Conservation (phyloP, 2,329 filamentous ascomycete genomes). For the Ambrosiella cleistominuta region DNA sequence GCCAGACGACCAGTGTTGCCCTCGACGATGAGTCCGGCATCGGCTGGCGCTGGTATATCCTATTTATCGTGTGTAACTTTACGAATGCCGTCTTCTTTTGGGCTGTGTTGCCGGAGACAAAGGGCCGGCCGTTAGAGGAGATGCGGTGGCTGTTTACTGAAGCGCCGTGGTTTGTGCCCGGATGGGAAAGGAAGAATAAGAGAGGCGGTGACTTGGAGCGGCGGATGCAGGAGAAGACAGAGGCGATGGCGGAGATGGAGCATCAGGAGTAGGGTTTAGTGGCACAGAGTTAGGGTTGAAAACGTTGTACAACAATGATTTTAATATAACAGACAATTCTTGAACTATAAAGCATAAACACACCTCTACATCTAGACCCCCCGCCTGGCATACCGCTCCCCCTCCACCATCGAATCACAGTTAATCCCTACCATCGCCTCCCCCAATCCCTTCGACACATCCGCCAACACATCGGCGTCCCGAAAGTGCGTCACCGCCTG, state of each 20-base stretch:
- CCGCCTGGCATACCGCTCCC: constrained; percentile 66
- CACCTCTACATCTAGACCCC: constrained; percentile 47
- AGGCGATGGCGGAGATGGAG: not conserved
- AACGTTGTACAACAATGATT: not conserved
- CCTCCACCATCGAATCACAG: constrained; percentile 56
- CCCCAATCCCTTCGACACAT: constrained; percentile 76
- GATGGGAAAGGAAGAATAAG: constrained; percentile 29
- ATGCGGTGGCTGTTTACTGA: constrained; percentile 51
- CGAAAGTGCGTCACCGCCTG: constrained; percentile 82
- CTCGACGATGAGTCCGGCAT: constrained; percentile 25
- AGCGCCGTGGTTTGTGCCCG: constrained; percentile 43
- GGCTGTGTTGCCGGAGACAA: constrained; percentile 48
- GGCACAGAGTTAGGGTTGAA: not conserved
- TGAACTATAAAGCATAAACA: not conserved
- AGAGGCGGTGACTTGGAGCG: not conserved
- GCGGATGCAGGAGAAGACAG: not conserved
- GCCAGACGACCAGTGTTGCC: constrained; percentile 40
- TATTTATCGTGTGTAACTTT: constrained; percentile 42
- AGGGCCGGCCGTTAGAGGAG: constrained; percentile 45
- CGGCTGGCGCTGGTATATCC: constrained; percentile 30
- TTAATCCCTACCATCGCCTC: constrained; percentile 98
- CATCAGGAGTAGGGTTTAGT: not conserved
- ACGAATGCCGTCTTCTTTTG: constrained; percentile 35
- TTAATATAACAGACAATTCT: not conserved
- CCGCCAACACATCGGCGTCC: constrained; percentile 68